Evolutionary conservation across 352 stramenopile genomes (phyloP).

Genomic region (Phytopythium ostracodes): DNA sequence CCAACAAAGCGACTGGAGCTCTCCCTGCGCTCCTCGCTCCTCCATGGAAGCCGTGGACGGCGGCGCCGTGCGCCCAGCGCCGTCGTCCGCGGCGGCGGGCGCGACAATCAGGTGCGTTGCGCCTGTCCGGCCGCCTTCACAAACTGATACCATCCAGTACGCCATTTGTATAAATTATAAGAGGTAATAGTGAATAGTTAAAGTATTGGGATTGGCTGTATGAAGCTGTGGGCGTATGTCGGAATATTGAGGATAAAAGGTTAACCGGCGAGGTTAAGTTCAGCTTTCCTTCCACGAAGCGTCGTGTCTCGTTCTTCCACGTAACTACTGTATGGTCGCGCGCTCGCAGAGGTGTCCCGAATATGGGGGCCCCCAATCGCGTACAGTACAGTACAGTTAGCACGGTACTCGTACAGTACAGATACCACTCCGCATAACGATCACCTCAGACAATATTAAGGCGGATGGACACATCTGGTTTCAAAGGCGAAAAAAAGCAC

Average conservation of each 20-base stretch:
- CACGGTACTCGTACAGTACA: too few species aligned
- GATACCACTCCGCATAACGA: too few species aligned
- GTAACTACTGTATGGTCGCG: too few species aligned
- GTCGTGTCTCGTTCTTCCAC: neutral
- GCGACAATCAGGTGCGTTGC: neutral
- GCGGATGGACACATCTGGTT: too few species aligned
- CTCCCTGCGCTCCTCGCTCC: neutral
- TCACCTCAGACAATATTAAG: too few species aligned
- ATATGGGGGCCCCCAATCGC: too few species aligned
- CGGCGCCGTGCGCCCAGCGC: too few species aligned
- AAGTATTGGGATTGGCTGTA: too few species aligned
- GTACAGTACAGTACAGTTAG: too few species aligned
- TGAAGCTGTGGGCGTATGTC: too few species aligned
- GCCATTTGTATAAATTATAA: neutral
- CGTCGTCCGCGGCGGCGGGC: neutral
- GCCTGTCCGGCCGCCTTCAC: neutral
- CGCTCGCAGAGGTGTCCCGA: neutral
- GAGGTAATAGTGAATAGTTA: too few species aligned
- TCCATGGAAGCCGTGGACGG: neutral
- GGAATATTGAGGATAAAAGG: neutral
- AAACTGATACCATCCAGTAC: neutral
- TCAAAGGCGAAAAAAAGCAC: too few species aligned
- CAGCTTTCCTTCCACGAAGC: conserved; percentile 1
- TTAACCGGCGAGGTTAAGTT: neutral
- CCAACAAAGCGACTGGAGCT: neutral